Evolutionary conservation across 2,329 filamentous ascomycete genomes (phyloP).

Genomic region (Hysterium pulicare): DNA sequence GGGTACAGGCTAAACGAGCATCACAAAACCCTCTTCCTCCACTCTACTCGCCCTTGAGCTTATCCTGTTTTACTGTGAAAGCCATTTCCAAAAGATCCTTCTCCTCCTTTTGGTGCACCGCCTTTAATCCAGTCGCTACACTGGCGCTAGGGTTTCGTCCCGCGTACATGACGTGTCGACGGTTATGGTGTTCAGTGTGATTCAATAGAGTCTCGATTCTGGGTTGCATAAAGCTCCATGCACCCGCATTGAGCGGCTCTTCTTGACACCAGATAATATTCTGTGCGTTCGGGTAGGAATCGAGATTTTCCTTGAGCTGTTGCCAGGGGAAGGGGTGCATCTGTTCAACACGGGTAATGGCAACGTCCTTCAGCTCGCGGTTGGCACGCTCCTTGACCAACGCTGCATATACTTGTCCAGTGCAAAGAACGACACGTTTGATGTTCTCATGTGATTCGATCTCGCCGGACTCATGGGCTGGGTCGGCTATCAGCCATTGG

Average conservation of each 20-base stretch:
- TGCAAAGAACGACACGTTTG: conserved; percentile 90
- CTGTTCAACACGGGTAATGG: conserved; percentile 94
- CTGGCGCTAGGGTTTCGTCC: conserved; percentile 90
- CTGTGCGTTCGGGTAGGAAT: conserved; percentile 95
- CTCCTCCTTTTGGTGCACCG: conserved; percentile 87
- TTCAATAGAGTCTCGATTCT: conserved; percentile 96
- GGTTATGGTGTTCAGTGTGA: conserved; percentile 85
- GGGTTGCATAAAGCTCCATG: conserved; percentile 96
- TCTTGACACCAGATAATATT: conserved; percentile 97
- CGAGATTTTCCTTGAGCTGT: conserved; percentile 92
- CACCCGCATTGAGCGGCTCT: conserved; percentile 94
- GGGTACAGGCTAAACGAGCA: too few species aligned
- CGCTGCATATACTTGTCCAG: conserved; percentile 88
- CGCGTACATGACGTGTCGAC: conserved; percentile 95
- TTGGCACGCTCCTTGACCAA: conserved; percentile 87
- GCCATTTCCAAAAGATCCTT: conserved; percentile 70
- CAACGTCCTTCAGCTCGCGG: conserved; percentile 83
- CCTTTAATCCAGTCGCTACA: conserved; percentile 90
- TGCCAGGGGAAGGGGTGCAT: conserved; percentile 99
- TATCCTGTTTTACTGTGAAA: conserved; percentile 61
- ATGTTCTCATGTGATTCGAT: conserved; percentile 83
- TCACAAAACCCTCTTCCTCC: too few species aligned
- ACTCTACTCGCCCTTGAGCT: conserved; percentile 61
- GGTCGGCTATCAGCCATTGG: conserved; percentile 92
- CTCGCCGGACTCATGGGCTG: conserved; percentile 70